Evolutionary conservation across 2,329 filamentous ascomycete genomes (phyloP).

Genomic region (Pseudocercospora fijiensis): DNA sequence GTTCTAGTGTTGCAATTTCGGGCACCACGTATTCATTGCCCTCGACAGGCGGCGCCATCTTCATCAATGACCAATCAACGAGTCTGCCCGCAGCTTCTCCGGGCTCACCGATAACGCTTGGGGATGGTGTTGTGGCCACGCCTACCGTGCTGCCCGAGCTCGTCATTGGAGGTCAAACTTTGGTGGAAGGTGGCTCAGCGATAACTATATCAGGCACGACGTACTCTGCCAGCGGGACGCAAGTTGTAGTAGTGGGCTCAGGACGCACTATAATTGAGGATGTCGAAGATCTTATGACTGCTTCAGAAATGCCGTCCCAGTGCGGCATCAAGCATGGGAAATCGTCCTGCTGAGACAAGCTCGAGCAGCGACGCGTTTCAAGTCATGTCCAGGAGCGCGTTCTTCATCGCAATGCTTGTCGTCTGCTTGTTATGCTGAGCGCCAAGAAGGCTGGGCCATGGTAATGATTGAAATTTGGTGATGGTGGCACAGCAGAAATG

Average conservation of each 20-base stretch:
- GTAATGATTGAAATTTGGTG: background rate
- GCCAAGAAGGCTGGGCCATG: background rate
- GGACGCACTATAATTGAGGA: background rate
- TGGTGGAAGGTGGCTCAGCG: background rate
- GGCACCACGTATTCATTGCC: background rate
- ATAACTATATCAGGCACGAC: background rate
- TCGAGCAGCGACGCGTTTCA: background rate
- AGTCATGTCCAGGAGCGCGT: background rate
- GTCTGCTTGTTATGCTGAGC: background rate
- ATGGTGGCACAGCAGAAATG: background rate
- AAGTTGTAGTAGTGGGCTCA: background rate
- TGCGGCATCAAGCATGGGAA: background rate
- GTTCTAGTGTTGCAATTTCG: background rate
- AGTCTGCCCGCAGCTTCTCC: background rate
- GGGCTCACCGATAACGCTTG: background rate
- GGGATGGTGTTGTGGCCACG: background rate
- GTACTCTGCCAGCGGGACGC: background rate
- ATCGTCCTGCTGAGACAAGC: background rate
- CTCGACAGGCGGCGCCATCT: background rate
- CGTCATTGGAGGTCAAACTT: background rate
- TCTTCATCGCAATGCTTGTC: background rate
- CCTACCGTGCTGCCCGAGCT: background rate
- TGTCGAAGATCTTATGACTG: background rate
- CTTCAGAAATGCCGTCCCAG: background rate
- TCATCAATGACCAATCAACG: background rate